Evolutionary conservation across 192 early-diverging fungal species (phyloP), one percentile per base, ranked within the genome.

Genomic region (Helicostylum pulchrum): DNA sequence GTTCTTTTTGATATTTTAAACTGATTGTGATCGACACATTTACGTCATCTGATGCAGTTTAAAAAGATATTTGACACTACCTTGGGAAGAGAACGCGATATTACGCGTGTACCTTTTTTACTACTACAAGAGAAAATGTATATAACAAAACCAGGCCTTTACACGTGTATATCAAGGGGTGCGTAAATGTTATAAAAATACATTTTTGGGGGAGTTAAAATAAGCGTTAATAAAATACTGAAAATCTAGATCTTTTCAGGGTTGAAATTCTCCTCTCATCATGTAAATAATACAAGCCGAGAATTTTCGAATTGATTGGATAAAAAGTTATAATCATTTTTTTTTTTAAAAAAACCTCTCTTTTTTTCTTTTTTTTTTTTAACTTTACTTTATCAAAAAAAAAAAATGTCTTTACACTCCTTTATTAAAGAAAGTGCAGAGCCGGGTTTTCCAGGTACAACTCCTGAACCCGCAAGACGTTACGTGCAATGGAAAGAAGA

Each of bases 401-500:
- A 2, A 62, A 50, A 39, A 6, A 39, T 39, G 20, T 10, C 42
- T 23, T 46, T 4, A 23, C 21, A 62, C 17, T 34, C 10, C n/a
- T 59, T 59, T 42, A 59, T 59, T 26, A 20, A 15, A 45, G 19
- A 45, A 8, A 15, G 17, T 34, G 44, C 26, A 39, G 49, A 51
- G 20, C 61, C 48, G 17, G n/a, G 32, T 17, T 7, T 42, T 42
- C 4, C 45, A 48, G 14, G 9, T 20, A n/a, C 10, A 21, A 53
- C 23, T 5, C 39, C 48, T 42, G 62, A 64, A 32, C 36, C 44
- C 49, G 31, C 64, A 9, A 30, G 64, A 39, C 64, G 64, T 2
- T 66, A 66, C 32, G 54, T 66, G n/a, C 64, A 66, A 49, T 66
- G 64, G 64, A 66, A 48, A 36, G 53, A 57, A 17, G 64, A 66